phyloP scores from a whole-genome alignment of 768 basidiomycete species.

The Boletus patriciae region DNA sequence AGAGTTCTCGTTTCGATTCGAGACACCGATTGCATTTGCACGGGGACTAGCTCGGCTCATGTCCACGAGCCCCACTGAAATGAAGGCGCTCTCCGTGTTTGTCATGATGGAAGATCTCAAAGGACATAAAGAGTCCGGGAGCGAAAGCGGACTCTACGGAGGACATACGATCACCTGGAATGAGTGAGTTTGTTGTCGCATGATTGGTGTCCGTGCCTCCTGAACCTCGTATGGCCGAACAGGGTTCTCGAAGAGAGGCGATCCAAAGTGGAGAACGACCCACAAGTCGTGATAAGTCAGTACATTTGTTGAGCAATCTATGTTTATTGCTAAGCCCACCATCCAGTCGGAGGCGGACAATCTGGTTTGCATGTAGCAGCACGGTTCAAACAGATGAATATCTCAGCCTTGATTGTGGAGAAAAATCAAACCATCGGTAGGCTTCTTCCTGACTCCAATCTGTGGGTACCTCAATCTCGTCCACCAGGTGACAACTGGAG shows the following conservation, averaged over 20 bases:
- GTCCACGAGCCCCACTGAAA: not conserved
- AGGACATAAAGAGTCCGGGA: not conserved
- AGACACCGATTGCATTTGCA: slow-evolving; percentile 1
- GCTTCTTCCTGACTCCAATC: not conserved
- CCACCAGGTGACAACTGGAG: slow-evolving; percentile 7
- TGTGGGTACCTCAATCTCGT: not conserved
- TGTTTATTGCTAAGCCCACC: not conserved
- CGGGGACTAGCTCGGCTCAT: not conserved
- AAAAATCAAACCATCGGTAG: slow-evolving; percentile 4
- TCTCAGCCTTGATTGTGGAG: not conserved
- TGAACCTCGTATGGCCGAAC: not conserved
- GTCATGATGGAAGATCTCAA: slow-evolving; percentile 4
- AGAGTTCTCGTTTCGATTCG: slow-evolving; percentile 5
- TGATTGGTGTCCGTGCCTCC: not conserved
- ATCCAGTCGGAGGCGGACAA: slow-evolving; percentile 3
- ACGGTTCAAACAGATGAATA: slow-evolving; percentile 3
- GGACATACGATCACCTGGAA: slow-evolving; percentile 5
- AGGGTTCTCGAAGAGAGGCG: slow-evolving; percentile 3
- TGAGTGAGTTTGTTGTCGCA: not conserved
- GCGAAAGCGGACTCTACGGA: slow-evolving; percentile 2
- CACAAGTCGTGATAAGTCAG: slow-evolving; percentile 8
- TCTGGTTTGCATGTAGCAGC: slow-evolving; percentile 1
- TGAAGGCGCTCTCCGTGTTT: slow-evolving; percentile 5
- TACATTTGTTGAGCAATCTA: not conserved
- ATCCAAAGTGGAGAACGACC: slow-evolving; percentile 1